Conservation (phyloP, 1,284 basidiomycete species). For the Leccinum solheimii region DNA sequence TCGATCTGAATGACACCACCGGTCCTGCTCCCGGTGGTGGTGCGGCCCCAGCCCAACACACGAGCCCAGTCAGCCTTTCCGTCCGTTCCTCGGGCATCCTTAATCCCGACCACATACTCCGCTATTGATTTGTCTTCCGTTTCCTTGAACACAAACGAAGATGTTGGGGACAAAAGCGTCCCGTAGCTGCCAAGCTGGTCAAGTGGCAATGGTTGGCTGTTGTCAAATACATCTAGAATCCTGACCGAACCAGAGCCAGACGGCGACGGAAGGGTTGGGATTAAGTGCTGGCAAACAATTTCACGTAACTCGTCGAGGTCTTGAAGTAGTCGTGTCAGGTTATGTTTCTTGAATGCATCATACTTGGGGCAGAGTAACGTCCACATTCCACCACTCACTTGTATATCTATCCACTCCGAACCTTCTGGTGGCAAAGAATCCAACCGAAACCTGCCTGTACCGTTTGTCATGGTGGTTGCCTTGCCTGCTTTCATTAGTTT, state of each 20-base stretch:
- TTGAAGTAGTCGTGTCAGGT: conserved; percentile 77
- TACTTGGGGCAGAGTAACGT: conserved; percentile 91
- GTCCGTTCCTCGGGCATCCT: conserved; percentile 78
- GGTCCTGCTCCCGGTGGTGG: conserved; percentile 63
- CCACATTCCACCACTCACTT: conserved; percentile 58
- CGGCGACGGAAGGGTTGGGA: conserved; percentile 52
- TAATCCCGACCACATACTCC: conserved; percentile 82
- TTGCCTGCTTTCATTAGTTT: conserved; percentile 90
- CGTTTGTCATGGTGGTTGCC: conserved; percentile 85
- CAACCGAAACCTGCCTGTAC: conserved; percentile 84
- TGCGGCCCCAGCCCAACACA: conserved; percentile 80
- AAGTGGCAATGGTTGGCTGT: conserved; percentile 71
- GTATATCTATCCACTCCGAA: conserved; percentile 56
- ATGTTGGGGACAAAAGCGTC: conserved; percentile 65
- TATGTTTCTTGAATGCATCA: conserved; percentile 87
- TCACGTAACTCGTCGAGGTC: conserved; percentile 59
- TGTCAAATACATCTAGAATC: conserved; percentile 47
- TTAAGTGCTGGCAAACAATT: conserved; percentile 88
- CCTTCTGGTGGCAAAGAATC: conserved; percentile 72
- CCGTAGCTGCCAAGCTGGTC: conserved; percentile 71
- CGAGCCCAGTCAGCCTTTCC: conserved; percentile 74
- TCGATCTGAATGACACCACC: conserved; percentile 93
- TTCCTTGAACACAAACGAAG: conserved; percentile 75
- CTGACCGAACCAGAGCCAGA: conserved; percentile 22
- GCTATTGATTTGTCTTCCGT: conserved; percentile 44